phyloP scores from a whole-genome alignment of 2,329 filamentous ascomycete genomes.

The Fusarium begoniae region DNA sequence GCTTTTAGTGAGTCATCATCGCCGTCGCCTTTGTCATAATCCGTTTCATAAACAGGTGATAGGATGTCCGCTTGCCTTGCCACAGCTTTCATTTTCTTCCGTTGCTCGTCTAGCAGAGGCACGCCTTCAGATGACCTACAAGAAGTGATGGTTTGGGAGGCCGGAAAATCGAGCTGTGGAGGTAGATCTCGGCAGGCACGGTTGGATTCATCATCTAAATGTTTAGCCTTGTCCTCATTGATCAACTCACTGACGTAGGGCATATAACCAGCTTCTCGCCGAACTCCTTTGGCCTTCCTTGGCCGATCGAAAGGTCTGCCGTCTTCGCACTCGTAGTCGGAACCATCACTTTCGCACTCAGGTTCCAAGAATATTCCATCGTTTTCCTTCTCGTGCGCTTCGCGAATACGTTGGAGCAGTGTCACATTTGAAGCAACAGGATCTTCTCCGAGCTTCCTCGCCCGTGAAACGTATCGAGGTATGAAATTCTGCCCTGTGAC shows the following conservation, averaged over 20 bases:
- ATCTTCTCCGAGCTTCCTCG: slow-evolving; percentile 39
- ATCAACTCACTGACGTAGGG: background rate
- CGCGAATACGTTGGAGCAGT: background rate
- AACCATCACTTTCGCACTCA: slow-evolving; percentile 18
- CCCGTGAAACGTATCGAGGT: slow-evolving; percentile 32
- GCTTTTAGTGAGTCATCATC: background rate
- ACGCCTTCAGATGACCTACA: background rate
- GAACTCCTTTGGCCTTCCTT: background rate
- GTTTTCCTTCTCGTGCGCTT: background rate
- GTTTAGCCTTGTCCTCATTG: background rate
- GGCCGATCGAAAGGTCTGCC: slow-evolving; percentile 29
- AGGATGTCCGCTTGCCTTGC: background rate
- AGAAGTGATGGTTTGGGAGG: background rate
- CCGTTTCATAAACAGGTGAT: background rate
- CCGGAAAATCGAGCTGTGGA: slow-evolving; percentile 17
- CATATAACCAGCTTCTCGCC: background rate
- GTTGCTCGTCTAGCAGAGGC: background rate
- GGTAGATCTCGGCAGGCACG: slow-evolving; percentile 1
- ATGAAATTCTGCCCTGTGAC: background rate
- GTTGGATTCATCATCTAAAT: slow-evolving; percentile 15
- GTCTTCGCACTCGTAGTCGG: slow-evolving; percentile 14
- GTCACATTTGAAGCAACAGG: slow-evolving; percentile 12
- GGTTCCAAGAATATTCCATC: background rate
- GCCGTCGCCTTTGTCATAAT: background rate
- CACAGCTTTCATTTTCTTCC: background rate